Evolutionary conservation across 371 early-diverging fungal species (phyloP), one percentile per base, ranked within the genome.

Genomic region (Batrachochytrium dendrobatidis): DNA sequence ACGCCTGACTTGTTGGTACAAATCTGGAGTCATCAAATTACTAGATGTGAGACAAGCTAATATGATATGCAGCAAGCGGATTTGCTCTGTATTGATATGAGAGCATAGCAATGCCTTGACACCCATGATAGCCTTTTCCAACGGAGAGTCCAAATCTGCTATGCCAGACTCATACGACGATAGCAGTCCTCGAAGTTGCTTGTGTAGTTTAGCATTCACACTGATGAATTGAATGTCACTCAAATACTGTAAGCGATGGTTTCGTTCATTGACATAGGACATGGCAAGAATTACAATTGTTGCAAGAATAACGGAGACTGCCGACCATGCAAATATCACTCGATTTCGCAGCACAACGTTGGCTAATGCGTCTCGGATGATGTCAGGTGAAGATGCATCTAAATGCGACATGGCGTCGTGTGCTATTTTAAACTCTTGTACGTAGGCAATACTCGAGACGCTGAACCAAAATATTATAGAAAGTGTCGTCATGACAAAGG

Each of bases 101-200:
- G 63, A 60, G 22, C 71, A 61, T 64, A 77, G 53, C 58, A 80
- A 39, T n/a, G 56, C 34, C 32, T 69, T 64, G 33, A 76, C 34
- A 1, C 61, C 63, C 30, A 67, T 28, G 48, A 76, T 71, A 0
- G 78, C 72, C 52, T 75, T 76, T 52, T 80, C 76, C 35, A 80
- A 60, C n/a, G 80, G 80, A 7, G 75, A 71, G 44, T 76, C 76
- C 33, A 81, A 59, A 60, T 78, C 75, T 8, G 72, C 79, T n/a
- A 69, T 63, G 45, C 62, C 54, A n/a, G 63, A 57, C 5, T 28
- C 34, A 58, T 58, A 73, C 18, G 66, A 58, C 35, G 56, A 43
- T 52, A 72, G 68, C 32, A 72, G 46, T 6, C 72, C 72, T 34
- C 65, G 65, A 35, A 75, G 58, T 60, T 75, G 75, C 34, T 61